phyloP scores from a whole-genome alignment of 352 stramenopile species.

The Phytophthora nicotianae region DNA sequence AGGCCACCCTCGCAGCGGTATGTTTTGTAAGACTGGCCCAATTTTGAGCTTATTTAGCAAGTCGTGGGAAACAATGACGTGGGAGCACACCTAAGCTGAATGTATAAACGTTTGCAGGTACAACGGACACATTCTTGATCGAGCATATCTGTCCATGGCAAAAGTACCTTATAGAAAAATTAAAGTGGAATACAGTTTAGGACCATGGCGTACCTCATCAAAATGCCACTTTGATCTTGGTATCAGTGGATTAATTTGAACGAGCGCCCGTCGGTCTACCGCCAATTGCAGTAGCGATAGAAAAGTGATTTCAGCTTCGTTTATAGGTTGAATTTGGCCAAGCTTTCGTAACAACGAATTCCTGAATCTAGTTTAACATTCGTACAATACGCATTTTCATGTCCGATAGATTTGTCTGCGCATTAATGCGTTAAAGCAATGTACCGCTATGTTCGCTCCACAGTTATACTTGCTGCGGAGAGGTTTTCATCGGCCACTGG shows the following conservation, averaged over 20 bases:
- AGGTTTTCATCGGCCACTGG: neutral
- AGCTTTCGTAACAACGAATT: neutral
- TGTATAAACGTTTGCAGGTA: slow-evolving; percentile 12
- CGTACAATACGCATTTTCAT: neutral
- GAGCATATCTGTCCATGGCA: neutral
- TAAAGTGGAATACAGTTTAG: neutral
- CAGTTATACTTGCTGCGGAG: neutral
- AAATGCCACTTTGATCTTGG: slow-evolving; percentile 2
- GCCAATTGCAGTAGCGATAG: neutral
- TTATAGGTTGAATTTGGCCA: neutral
- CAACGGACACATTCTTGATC: neutral
- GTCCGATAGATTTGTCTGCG: too few relatives aligned
- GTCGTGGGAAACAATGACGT: too few relatives aligned
- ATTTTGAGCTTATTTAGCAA: too few relatives aligned
- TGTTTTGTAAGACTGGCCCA: too few relatives aligned
- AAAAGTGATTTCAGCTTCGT: neutral
- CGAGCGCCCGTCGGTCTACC: neutral
- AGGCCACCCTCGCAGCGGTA: too few relatives aligned
- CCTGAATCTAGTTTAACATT: neutral
- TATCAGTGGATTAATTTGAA: neutral
- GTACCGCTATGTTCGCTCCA: neutral
- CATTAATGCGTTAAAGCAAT: too few relatives aligned
- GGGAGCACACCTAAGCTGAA: neutral
- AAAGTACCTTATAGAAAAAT: neutral
- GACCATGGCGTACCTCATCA: neutral